Percentiles rank a stretch among this genome's conserved stretches.
These are phyloP conservation scores for Avena eriantha DNA, from an alignment of 176 grass and related monocot genomes.

Conservation along the genomic window DNA sequence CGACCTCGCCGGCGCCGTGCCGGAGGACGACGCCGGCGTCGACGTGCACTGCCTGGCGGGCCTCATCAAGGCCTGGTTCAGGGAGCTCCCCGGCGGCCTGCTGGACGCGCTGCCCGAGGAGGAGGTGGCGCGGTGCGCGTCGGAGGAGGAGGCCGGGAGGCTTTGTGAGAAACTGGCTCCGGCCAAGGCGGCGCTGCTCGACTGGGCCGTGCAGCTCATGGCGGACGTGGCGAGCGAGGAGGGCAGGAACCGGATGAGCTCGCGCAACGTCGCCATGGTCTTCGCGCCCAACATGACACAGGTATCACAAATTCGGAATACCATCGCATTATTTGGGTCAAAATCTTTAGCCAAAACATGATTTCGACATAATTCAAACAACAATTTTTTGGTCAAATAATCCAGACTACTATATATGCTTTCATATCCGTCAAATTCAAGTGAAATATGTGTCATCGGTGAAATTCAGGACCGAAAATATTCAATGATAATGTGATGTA, in stretches of 20 bases:
- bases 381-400: too few relatives aligned
- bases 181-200: slow-evolving; percentile 70
- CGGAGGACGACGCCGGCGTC: slow-evolving; percentile 27
- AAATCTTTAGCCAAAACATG: too few relatives aligned
- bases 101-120: slow-evolving; percentile 71
- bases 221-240: slow-evolving; percentile 80
- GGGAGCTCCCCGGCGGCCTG: slow-evolving; percentile 76
- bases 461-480: too few relatives aligned
- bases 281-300: slow-evolving; percentile 98
- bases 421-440: too few relatives aligned
- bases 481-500: too few relatives aligned
- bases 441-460: too few relatives aligned
- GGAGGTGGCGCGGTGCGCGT: slow-evolving; percentile 70
- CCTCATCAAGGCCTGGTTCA: slow-evolving; percentile 96
- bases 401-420: too few relatives aligned
- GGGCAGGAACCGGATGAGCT: slow-evolving; percentile 77
- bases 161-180: slow-evolving; percentile 46
- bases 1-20: slow-evolving; percentile 65
- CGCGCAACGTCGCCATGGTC: slow-evolving; percentile 87
- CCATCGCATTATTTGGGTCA: too few relatives aligned
- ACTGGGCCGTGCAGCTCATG: slow-evolving; percentile 94
- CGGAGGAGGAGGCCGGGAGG: slow-evolving; percentile 57
- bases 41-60: slow-evolving; percentile 83
- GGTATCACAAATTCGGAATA: slow-evolving; percentile 22
- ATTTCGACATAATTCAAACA: too few relatives aligned